Evolutionary conservation across 176 grass and related monocot species (phyloP).

Genomic region (Eragrostis curvula): DNA sequence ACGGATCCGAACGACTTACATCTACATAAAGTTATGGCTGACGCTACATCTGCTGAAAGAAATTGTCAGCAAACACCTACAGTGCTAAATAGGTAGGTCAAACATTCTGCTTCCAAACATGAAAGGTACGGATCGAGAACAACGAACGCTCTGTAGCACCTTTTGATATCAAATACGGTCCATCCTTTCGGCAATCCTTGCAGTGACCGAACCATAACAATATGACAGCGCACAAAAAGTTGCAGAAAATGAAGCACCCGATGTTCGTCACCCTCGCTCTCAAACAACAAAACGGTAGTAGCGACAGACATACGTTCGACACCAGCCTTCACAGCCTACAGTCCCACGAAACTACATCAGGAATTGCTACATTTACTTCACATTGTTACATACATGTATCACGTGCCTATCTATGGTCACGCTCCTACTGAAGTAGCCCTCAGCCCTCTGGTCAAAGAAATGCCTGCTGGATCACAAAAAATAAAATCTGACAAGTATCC

Average conservation of each 20-base stretch:
- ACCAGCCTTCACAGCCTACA: background rate
- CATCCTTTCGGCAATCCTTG: background rate
- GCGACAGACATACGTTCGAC: background rate
- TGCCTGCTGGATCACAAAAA: background rate
- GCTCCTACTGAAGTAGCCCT: background rate
- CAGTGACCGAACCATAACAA: background rate
- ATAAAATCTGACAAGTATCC: background rate
- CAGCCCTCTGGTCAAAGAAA: background rate
- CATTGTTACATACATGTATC: background rate
- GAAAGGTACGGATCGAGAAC: background rate
- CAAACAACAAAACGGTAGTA: background rate
- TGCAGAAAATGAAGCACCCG: background rate
- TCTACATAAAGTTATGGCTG: no score
- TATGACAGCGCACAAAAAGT: background rate
- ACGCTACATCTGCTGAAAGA: background rate
- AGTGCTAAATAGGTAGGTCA: background rate
- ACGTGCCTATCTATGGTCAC: background rate
- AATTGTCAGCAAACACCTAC: background rate
- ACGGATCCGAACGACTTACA: no score
- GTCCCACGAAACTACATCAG: background rate
- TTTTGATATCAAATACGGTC: background rate
- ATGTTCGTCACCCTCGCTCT: background rate
- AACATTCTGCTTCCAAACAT: background rate
- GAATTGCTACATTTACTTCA: background rate
- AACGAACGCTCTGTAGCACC: background rate